phyloP scores from a whole-genome alignment of 176 grass and related monocot species.

The Aegilops longissima region DNA sequence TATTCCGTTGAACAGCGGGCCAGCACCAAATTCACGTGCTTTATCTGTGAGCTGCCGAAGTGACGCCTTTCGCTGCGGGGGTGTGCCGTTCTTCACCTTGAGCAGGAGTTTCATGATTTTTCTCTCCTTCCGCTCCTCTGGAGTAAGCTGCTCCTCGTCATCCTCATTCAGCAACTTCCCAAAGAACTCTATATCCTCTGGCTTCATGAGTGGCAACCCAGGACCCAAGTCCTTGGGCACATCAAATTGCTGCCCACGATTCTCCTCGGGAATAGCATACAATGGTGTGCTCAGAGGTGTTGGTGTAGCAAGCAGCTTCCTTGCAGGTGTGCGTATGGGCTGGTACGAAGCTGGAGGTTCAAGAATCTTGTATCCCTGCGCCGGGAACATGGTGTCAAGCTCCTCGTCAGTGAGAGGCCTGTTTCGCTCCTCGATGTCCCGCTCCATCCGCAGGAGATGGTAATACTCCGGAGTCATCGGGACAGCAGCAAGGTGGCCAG shows the following conservation, averaged over 20 bases:
- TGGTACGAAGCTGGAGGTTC: constrained; percentile 76
- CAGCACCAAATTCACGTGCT: constrained; percentile 77
- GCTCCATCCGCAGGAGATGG: constrained; percentile 85
- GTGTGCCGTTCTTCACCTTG: constrained; percentile 83
- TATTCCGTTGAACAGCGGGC: constrained; percentile 89
- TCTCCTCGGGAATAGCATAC: constrained; percentile 93
- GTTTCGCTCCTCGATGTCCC: constrained; percentile 92
- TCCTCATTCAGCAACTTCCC: constrained; percentile 87
- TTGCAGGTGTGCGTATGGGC: constrained; percentile 91
- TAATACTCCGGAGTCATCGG: constrained; percentile 84
- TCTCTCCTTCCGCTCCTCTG: constrained; percentile 89
- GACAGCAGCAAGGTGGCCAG: constrained; percentile 41
- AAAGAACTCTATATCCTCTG: constrained; percentile 93
- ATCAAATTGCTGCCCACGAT: constrained; percentile 92
- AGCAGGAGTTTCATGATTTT: constrained; percentile 93
- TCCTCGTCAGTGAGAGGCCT: constrained; percentile 85
- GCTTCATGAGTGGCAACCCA: constrained; percentile 90
- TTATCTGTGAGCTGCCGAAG: constrained; percentile 89
- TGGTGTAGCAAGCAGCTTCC: constrained; percentile 88
- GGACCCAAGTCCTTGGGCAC: constrained; percentile 74
- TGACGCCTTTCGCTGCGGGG: constrained; percentile 74
- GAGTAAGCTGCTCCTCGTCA: constrained; percentile 81
- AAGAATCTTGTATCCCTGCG: constrained; percentile 83
- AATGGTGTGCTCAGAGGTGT: constrained; percentile 81
- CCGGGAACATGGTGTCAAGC: constrained; percentile 74